Evolutionary conservation across 768 basidiomycete species (phyloP).

Genomic region (Scleroderma bovista): DNA sequence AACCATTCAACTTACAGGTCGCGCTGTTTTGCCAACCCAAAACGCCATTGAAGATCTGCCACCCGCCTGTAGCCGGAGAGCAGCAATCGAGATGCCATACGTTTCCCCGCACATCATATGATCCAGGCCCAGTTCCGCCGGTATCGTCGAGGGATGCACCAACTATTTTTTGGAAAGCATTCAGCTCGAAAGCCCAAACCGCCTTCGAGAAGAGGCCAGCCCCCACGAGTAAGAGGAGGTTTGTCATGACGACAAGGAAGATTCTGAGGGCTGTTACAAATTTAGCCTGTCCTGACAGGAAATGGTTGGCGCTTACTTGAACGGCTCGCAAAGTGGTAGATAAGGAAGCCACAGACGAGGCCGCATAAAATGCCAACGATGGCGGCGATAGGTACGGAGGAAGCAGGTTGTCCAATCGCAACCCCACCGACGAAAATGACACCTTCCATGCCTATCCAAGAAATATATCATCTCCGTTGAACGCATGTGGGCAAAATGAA

Average conservation of each 20-base stretch:
- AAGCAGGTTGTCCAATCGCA: slow-evolving; percentile 75
- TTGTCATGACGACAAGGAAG: slow-evolving; percentile 91
- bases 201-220: slow-evolving; percentile 87
- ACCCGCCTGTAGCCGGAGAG: slow-evolving; percentile 58
- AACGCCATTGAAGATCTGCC: slow-evolving; percentile 80
- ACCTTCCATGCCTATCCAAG: slow-evolving; percentile 65
- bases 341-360: slow-evolving; percentile 62
- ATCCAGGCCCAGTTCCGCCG: slow-evolving; percentile 74
- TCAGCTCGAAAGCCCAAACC: slow-evolving; percentile 63
- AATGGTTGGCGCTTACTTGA: slow-evolving; percentile 41
- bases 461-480: too few species aligned
- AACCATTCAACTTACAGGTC: slow-evolving; percentile 40
- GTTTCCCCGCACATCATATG: slow-evolving; percentile 72
- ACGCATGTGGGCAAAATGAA: too few species aligned
- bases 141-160: slow-evolving; percentile 70
- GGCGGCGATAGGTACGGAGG: slow-evolving; percentile 85
- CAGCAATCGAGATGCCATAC: slow-evolving; percentile 90
- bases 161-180: slow-evolving; percentile 62
- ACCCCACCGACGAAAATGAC: slow-evolving; percentile 94
- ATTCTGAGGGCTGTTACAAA: slow-evolving; percentile 55
- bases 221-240: slow-evolving; percentile 88
- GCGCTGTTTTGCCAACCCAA: slow-evolving; percentile 89
- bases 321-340: slow-evolving; percentile 77
- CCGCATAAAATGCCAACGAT: slow-evolving; percentile 83
- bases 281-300: neutral